Evolutionary conservation across 2,329 filamentous ascomycete genomes (phyloP).

Genomic region (Waltergamsia citrina): DNA sequence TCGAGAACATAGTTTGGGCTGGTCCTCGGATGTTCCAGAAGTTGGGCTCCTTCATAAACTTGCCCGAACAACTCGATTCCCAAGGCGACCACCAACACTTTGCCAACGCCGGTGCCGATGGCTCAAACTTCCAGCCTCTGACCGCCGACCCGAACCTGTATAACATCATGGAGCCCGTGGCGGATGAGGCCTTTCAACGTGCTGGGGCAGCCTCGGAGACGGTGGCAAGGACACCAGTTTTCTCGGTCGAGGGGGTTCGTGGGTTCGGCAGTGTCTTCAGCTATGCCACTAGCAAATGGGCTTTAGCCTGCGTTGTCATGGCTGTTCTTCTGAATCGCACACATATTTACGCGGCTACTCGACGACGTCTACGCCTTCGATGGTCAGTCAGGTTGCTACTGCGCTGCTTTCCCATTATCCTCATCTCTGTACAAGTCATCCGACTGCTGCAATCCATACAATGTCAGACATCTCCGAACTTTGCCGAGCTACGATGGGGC

Average conservation of each 20-base stretch:
- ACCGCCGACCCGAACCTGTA: slow-evolving; percentile 11
- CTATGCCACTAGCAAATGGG: slow-evolving; percentile 89
- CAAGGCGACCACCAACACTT: slow-evolving; percentile 7
- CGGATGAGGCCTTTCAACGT: slow-evolving; percentile 3
- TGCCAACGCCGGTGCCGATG: slow-evolving; percentile 9
- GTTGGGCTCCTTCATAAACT: slow-evolving; percentile 52
- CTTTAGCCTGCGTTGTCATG: slow-evolving; percentile 76
- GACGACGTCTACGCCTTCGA: slow-evolving; percentile 66
- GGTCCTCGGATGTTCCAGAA: slow-evolving; percentile 63
- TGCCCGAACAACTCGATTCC: slow-evolving; percentile 51
- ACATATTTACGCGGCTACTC: slow-evolving; percentile 84
- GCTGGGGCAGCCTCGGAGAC: neutral
- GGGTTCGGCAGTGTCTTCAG: slow-evolving; percentile 80
- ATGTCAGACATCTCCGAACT: slow-evolving; percentile 78
- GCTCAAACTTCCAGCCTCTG: slow-evolving; percentile 7
- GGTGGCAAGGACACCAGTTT: slow-evolving; percentile 14
- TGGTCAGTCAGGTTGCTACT: slow-evolving; percentile 64
- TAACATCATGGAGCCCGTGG: slow-evolving; percentile 17
- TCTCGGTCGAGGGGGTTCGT: slow-evolving; percentile 50
- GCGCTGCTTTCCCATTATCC: slow-evolving; percentile 59
- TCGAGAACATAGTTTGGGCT: slow-evolving; percentile 60
- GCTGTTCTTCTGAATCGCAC: slow-evolving; percentile 85
- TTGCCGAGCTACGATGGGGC: slow-evolving; percentile 60
- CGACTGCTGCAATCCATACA: slow-evolving; percentile 74
- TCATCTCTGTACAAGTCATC: slow-evolving; percentile 60